Percentiles rank a stretch among this genome's conserved stretches.
phyloP scores from a whole-genome alignment of 805 yeast genomes.

The Ogataea pilisensis region DNA sequence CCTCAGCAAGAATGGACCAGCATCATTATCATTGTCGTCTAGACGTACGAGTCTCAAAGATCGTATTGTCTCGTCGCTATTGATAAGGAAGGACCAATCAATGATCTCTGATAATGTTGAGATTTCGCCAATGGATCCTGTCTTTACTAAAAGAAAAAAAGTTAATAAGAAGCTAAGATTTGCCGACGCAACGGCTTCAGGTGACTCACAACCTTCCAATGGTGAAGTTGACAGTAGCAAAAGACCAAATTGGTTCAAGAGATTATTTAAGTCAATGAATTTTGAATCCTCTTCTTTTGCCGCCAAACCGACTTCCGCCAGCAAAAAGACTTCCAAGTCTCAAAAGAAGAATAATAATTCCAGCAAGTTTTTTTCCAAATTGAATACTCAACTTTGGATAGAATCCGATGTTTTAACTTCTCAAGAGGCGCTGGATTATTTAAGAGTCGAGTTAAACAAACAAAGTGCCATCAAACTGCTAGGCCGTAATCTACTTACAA shows the following conservation, averaged over 20 bases:
- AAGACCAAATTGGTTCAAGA: slow-evolving; percentile 22
- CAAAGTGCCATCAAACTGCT: slow-evolving; percentile 3
- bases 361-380: not conserved
- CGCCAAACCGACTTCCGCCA: not conserved
- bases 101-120: slow-evolving; percentile 11
- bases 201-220: not conserved
- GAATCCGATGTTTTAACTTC: slow-evolving; percentile 17
- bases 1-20: not conserved
- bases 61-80: slow-evolving; percentile 6
- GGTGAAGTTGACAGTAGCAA: not conserved
- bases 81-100: not conserved
- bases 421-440: slow-evolving; percentile 2
- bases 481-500: not conserved
- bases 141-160: slow-evolving; percentile 7
- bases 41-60: slow-evolving; percentile 5
- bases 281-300: too few species aligned
- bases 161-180: slow-evolving; percentile 5
- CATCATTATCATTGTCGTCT: not conserved
- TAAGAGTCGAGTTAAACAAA: slow-evolving; percentile 4
- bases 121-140: slow-evolving; percentile 27
- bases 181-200: not conserved
- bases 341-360: not conserved
- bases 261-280: slow-evolving; percentile 9
- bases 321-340: not conserved
- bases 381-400: slow-evolving; percentile 7